Base-by-base conservation (phyloP, 164 flowering plant species). In the Vitis rotundifolia region DNA sequence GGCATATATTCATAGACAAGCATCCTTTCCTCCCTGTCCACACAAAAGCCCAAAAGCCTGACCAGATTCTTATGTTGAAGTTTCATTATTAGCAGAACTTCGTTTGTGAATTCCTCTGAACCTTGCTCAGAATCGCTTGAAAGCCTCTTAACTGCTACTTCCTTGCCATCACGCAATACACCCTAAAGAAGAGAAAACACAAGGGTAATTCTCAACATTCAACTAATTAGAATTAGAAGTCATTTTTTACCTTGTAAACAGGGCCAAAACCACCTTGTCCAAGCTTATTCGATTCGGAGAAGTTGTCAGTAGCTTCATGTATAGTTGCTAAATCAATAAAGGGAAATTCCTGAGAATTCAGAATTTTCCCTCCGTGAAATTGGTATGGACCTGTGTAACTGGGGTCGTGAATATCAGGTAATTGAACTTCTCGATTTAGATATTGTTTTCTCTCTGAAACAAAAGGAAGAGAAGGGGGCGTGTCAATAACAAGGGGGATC, bases 191-290 rank as follows among this genome's bases (percentile, higher is more conserved):
- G 61, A 15, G 11, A 61, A 26, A 3, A 11, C 37, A 9, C 26
- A 59, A 26, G 5, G 9, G 51, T 68, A 6, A 16, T 53, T 66
- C n/a, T 9, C 13, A 5, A 54, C 19, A 8, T 14, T n/a, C 22
- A 9, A 8, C 10, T 28, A 26, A 8, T 54, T 53, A 8, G n/a
- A 53, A 31, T 8, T 19, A 49, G 2, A 11, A 15, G 2, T 66
- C 4, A 15, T 68, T 18, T 11, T n/a, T 52, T 69, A 84, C 85
- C 87, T 76, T 78, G 72, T 78, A 84, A 16, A 84, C 88, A 3
- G 83, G 67, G 3, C 88, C 88, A 52, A 84, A 82, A 1, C 88
- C 85, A 3, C 88, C 88, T 73, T 79, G 66, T 31, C 88, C 88
- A 16, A 84, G 79, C 64, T 61, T 79, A 64, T 82, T 78, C n/a